Conservation (phyloP, 1,284 basidiomycete genomes). For the Rhodotorula sp. region DNA sequence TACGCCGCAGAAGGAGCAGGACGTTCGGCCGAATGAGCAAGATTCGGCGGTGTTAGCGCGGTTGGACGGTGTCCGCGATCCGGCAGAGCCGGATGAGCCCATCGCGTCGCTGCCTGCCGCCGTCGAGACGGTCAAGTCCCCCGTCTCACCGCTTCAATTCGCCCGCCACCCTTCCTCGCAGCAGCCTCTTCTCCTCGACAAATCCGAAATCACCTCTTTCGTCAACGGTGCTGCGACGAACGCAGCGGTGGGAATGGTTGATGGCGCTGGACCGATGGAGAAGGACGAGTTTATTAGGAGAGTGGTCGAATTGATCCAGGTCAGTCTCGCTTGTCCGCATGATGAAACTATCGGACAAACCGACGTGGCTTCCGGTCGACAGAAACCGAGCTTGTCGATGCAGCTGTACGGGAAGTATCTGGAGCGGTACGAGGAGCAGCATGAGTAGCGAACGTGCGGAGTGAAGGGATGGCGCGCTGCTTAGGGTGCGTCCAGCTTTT, state of each 20-base stretch:
- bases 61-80: too few species aligned
- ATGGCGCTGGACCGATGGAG: constrained; percentile 50
- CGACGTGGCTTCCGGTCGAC: background rate
- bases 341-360: background rate
- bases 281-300: constrained; percentile 67
- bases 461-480: background rate
- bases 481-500: background rate
- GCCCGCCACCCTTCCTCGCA: background rate
- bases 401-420: constrained; percentile 37
- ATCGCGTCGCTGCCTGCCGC: too few species aligned
- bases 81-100: constrained; percentile 51
- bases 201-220: background rate
- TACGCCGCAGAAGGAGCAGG: background rate
- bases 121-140: too few species aligned
- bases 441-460: background rate
- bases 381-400: constrained; percentile 35
- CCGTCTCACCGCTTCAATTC: background rate
- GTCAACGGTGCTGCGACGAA: constrained; percentile 44
- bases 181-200: constrained; percentile 1
- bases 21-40: background rate
- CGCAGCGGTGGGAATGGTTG: constrained; percentile 46
- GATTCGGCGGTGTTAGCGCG: constrained; percentile 60
- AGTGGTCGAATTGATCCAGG: constrained; percentile 66
- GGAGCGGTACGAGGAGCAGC: constrained; percentile 29
- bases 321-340: constrained; percentile 50